Percentiles rank a stretch among this genome's conserved stretches.
Evolutionary conservation across 2,329 filamentous ascomycete species (phyloP).

Genomic region (Exophiala sideris): DNA sequence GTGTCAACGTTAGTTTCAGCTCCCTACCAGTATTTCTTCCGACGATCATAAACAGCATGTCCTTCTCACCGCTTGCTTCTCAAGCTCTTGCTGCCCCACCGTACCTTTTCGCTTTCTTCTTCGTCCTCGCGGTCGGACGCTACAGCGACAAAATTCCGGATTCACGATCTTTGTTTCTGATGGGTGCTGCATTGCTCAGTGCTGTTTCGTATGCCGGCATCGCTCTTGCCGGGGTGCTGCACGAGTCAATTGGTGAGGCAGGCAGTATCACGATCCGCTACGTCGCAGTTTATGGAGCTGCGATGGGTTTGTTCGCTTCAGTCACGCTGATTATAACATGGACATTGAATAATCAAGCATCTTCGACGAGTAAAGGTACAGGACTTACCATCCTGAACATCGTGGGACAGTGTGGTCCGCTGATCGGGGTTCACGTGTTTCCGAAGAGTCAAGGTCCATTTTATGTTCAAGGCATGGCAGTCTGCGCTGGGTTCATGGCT

Average conservation of each 20-base stretch:
- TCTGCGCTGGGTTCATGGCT: slow-evolving; percentile 62
- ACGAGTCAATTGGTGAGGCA: slow-evolving; percentile 32
- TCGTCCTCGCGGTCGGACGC: slow-evolving; percentile 63
- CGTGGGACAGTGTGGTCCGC: slow-evolving; percentile 74
- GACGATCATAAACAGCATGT: slow-evolving; percentile 67
- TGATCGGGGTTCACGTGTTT: slow-evolving; percentile 66
- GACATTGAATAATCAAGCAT: slow-evolving; percentile 81
- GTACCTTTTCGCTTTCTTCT: slow-evolving; percentile 70
- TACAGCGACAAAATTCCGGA: slow-evolving; percentile 63
- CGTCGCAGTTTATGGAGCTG: slow-evolving; percentile 72
- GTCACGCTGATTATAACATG: slow-evolving; percentile 83
- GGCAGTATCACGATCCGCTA: slow-evolving; percentile 56
- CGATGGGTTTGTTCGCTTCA: slow-evolving; percentile 76
- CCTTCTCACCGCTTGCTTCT: slow-evolving; percentile 59
- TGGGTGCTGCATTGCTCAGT: slow-evolving; percentile 67
- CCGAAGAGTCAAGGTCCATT: slow-evolving; percentile 58
- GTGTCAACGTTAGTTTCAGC: slow-evolving; percentile 81
- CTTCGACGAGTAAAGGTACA: slow-evolving; percentile 65
- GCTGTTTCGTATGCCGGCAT: slow-evolving; percentile 59
- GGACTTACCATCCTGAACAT: slow-evolving; percentile 78
- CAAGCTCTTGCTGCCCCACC: slow-evolving; percentile 80
- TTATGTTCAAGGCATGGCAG: slow-evolving; percentile 61
- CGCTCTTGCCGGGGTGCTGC: slow-evolving; percentile 54
- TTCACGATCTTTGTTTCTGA: slow-evolving; percentile 63
- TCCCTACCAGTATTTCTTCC: slow-evolving; percentile 85